These are phyloP conservation scores for Turritis glabra DNA, from an alignment of 345 rosid genomes.

Conservation along the genomic window DNA sequence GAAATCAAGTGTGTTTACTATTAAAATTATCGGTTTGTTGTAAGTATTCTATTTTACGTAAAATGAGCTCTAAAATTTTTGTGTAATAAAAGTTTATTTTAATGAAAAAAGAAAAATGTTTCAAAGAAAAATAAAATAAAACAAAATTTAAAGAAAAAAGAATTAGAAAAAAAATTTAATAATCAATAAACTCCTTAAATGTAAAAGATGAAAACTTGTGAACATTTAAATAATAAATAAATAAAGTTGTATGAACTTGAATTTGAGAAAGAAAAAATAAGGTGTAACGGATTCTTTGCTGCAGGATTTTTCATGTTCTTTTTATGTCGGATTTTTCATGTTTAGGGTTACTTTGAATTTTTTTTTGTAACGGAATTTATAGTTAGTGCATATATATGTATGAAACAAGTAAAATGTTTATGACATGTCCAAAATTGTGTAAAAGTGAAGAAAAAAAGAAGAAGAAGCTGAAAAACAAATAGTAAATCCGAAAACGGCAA, in stretches of 20 bases:
- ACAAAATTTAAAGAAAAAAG: background rate
- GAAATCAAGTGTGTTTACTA: too few relatives aligned
- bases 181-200: background rate
- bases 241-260: constrained; percentile 16
- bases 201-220: background rate
- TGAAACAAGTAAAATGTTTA: background rate
- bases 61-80: background rate
- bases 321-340: constrained; percentile 21
- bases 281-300: constrained; percentile 21
- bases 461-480: background rate
- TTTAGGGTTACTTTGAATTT: constrained; percentile 16
- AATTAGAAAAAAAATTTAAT: background rate
- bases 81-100: background rate
- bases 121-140: background rate
- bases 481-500: background rate
- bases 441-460: background rate
- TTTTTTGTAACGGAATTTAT: constrained; percentile 27
- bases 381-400: background rate
- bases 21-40: too few relatives aligned
- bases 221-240: background rate
- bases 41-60: too few relatives aligned
- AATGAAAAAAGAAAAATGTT: background rate
- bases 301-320: constrained; percentile 19
- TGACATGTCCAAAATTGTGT: background rate
- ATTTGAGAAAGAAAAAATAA: background rate